Base-by-base conservation (phyloP, 805 yeast genomes). In the Nakazawaea populi region DNA sequence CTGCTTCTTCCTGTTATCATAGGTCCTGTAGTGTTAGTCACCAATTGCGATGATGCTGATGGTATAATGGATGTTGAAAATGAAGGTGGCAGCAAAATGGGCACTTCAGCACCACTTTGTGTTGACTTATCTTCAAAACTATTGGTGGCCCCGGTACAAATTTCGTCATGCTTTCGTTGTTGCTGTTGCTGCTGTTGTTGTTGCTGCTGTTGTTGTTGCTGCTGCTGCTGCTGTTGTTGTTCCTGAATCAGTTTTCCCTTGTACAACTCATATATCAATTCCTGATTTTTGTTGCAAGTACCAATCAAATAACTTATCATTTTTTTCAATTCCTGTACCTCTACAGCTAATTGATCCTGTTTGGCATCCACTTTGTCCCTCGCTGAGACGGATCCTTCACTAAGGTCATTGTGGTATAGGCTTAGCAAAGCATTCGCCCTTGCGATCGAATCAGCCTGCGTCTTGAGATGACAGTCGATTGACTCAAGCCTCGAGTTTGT, bases 21-120 rank as follows among this genome's bases (percentile, higher is more conserved):
- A 18, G 24, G 24, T 18, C 24, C 24, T 18, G 24, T 18, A 18
- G 24, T 18, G 24, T 18, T 18, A 18, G 24, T 18, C 24, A 18
- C 24, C 24, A 18, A 18, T 18, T 18, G 24, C 24, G 24, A 18
- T 18, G 24, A 18, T 18, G 24, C 24, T 18, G 24, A 18, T 18
- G 24, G 24, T 18, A 18, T 18, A 18, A 18, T 18, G 24, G 24
- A 18, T 18, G 24, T 18, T 18, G 24, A 18, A 18, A 18, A 18
- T 18, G 24, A 18, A 18, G 24, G 24, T 18, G 24, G 24, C 24
- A 18, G 24, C 24, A 18, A 18, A 2, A 18, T 18, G 24, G 24
- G 24, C 24, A 18, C 24, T 18, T 18, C 24, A 18, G 3, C 24
- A 18, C 24, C 24, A 18, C 24, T 18, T 18, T 69, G 6, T 67